Conservation (phyloP, 768 basidiomycete species). For the Melanogaster broomeanus region DNA sequence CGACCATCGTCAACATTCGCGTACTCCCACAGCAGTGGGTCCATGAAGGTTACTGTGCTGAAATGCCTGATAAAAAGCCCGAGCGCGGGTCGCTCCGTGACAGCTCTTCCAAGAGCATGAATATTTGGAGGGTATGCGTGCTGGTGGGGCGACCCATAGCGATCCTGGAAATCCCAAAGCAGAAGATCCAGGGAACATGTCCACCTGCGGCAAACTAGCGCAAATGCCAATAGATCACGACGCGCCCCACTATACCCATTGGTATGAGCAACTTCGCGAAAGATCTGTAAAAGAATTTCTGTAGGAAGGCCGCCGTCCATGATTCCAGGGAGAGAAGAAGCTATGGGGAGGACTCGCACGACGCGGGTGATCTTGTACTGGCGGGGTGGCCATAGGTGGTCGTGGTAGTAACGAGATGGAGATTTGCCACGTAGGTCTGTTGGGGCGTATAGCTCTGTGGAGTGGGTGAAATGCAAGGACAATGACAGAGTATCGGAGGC, state of each 20-base stretch:
- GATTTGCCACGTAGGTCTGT: not conserved
- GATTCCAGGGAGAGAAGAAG: too few species aligned
- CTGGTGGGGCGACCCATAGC: too few species aligned
- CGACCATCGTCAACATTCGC: too few species aligned
- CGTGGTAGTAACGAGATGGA: not conserved
- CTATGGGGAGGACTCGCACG: not conserved
- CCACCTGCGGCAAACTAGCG: not conserved
- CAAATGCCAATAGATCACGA: slow-evolving; percentile 3
- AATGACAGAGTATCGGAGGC: not conserved
- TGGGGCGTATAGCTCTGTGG: not conserved
- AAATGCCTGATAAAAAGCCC: too few species aligned
- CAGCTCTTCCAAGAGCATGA: too few species aligned
- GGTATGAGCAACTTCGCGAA: not conserved
- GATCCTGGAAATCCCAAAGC: too few species aligned
- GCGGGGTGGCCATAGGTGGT: not conserved
- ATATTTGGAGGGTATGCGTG: too few species aligned
- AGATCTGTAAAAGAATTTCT: not conserved
- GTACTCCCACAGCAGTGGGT: too few species aligned
- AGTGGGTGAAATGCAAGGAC: not conserved
- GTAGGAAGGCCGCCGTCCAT: not conserved
- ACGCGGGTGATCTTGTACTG: not conserved
- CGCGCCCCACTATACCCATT: not conserved
- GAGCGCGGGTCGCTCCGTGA: too few species aligned
- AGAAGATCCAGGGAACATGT: slow-evolving; percentile 2
- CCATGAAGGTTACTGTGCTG: too few species aligned